Conservation (phyloP, 305 asterid species). For the Caryopteris hybrid region DNA sequence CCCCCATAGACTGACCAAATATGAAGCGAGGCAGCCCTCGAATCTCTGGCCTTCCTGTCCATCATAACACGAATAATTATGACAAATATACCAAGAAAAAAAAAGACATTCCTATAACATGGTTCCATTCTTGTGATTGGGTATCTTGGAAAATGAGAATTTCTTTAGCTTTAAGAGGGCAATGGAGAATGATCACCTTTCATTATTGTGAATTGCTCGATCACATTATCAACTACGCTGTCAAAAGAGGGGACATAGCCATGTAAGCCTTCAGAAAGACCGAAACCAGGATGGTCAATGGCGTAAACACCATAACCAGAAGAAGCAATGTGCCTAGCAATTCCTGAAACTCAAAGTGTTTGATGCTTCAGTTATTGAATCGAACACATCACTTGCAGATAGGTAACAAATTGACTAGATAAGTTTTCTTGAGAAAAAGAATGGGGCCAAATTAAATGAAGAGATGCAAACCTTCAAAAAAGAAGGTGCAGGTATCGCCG, state of each 20-base stretch:
- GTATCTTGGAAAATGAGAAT: neutral
- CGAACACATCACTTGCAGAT: neutral
- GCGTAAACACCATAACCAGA: conserved; percentile 89
- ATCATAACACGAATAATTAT: conserved; percentile 5
- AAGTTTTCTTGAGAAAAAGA: neutral
- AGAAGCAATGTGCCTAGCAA: conserved; percentile 82
- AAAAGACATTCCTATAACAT: neutral
- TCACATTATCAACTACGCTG: conserved; percentile 71
- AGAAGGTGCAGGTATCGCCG: conserved; percentile 97
- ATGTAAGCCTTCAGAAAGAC: conserved; percentile 90
- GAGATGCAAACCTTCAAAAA: conserved; percentile 81
- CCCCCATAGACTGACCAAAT: conserved; percentile 98
- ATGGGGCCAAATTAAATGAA: neutral
- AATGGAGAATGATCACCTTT: conserved; percentile 42
- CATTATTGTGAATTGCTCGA: conserved; percentile 61
- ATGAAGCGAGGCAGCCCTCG: conserved; percentile 67
- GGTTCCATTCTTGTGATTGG: neutral
- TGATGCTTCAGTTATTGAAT: too few species aligned
- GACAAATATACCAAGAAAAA: neutral
- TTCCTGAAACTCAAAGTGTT: conserved; percentile 45
- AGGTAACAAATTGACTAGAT: neutral
- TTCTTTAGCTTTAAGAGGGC: neutral
- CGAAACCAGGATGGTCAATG: conserved; percentile 94
- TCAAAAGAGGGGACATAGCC: conserved; percentile 82
- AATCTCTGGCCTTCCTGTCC: conserved; percentile 79